Base-by-base conservation (phyloP, 2,329 filamentous ascomycete genomes). In the Chrysoporthe cubensis region DNA sequence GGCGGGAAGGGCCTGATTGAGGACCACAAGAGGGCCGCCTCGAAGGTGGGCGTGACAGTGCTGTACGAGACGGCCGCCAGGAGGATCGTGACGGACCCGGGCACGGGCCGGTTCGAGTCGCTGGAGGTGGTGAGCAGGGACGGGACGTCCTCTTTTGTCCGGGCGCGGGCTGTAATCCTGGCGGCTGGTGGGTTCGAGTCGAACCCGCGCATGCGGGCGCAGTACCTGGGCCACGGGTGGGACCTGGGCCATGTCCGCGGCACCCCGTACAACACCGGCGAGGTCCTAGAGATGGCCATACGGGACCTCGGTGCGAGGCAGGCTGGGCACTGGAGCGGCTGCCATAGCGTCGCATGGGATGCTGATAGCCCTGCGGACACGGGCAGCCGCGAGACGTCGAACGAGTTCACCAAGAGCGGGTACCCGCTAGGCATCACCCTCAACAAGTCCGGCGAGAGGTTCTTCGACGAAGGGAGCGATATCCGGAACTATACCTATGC, bases 401-500 rank as follows among this genome's bases (percentile, higher is more conserved):
- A 91, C 72, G 84, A 90, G 74, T 90, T 85, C 73, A 91, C 89
- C 7, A 91, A 91, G 73, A 89, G 86, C 0, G 89, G 89, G 1
- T 91, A 91, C 71, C 88, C 89, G 0, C 79, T 91, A 0, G 89
- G 89, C 0, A 71, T 91, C 14, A 91, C 90, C 84, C 67, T 91
- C 18, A 91, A 91, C 71, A 75, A 76, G 0, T 73, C 83, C 0
- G 89, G 89, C 0, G 73, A 83, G 54, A 80, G 89, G 1, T 91
- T 91, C 72, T 87, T 91, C 0, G 88, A 91, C 71, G 89, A 91
- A 73, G 89, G 89, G 0, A 72, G 86, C 9, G 89, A 91, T 71
- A 75, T 90, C 71, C 80, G 88, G 2, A 91, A 91, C 73, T 90
- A 87, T 73, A 91, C 89, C 0, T 91, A 91, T 71, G 89, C 89